Conservation (phyloP, 768 basidiomycete genomes). For the Scleroderma bovista region DNA sequence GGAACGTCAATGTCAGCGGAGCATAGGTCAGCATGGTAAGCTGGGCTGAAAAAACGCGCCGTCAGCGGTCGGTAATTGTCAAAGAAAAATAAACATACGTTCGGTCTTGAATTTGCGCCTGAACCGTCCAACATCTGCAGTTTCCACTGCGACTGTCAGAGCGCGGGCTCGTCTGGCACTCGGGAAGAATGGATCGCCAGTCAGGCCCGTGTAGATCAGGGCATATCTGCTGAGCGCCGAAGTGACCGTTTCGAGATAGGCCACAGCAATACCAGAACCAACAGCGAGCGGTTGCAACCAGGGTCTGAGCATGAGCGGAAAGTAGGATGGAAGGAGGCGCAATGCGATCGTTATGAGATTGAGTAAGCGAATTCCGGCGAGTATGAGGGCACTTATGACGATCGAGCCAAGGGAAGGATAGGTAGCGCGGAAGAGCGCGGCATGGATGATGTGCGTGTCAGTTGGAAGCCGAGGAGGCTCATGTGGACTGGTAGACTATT, state of each 20-base stretch:
- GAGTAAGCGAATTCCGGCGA: constrained; percentile 63
- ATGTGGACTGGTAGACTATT: constrained; percentile 12
- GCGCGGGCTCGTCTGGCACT: constrained; percentile 52
- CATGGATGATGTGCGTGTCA: constrained; percentile 70
- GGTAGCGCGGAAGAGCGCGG: constrained; percentile 71
- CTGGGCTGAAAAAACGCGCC: constrained; percentile 35
- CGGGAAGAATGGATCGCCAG: constrained; percentile 64
- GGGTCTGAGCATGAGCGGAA: constrained; percentile 36
- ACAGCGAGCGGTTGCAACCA: constrained; percentile 37
- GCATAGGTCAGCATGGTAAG: constrained; percentile 67
- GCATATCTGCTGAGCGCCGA: constrained; percentile 60
- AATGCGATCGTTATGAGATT: constrained; percentile 45
- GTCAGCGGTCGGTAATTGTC: background rate
- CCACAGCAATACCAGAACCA: constrained; percentile 33
- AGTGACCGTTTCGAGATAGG: constrained; percentile 40
- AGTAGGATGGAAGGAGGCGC: constrained; percentile 50
- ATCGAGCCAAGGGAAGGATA: constrained; percentile 81
- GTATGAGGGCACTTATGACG: constrained; percentile 68
- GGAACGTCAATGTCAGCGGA: constrained; percentile 74
- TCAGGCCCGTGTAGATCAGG: constrained; percentile 69
- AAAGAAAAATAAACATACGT: constrained; percentile 37
- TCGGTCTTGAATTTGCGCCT: constrained; percentile 50
- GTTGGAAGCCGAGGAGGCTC: constrained; percentile 37
- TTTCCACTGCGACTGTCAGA: constrained; percentile 52
- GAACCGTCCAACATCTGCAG: constrained; percentile 33